A percentile compares a stretch with the other conserved stretches of the same genome.
Evolutionary conservation across 192 early-diverging fungal genomes (phyloP).

Genomic region (Mortierella alpina): DNA sequence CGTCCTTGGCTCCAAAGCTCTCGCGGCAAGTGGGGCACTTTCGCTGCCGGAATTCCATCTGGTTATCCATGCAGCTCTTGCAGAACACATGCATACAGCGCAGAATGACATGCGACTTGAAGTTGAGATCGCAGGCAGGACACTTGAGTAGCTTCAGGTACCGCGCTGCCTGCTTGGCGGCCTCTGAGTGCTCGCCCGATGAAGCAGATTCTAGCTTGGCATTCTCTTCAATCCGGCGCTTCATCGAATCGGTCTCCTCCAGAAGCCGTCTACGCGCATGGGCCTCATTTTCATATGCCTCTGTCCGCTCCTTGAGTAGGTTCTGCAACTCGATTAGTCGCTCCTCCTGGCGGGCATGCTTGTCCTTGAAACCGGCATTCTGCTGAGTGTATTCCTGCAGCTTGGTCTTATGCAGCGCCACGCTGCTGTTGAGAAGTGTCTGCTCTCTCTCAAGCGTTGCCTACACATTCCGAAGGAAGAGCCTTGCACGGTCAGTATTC

Average conservation of each 20-base stretch:
- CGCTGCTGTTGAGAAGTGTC: slow-evolving; percentile 31
- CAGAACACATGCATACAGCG: slow-evolving; percentile 98
- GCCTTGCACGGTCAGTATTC: slow-evolving; percentile 5
- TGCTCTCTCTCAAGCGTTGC: slow-evolving; percentile 48
- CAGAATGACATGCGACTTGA: slow-evolving; percentile 86
- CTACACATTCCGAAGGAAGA: slow-evolving; percentile 9
- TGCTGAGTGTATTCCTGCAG: slow-evolving; percentile 43
- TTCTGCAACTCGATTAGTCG: slow-evolving; percentile 49
- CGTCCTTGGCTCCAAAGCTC: slow-evolving; percentile 84
- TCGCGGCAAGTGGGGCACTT: slow-evolving; percentile 92
- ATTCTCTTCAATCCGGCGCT: slow-evolving; percentile 66
- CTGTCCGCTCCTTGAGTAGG: slow-evolving; percentile 75
- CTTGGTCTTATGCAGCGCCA: slow-evolving; percentile 31
- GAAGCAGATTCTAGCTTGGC: slow-evolving; percentile 32
- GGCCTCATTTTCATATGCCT: slow-evolving; percentile 66
- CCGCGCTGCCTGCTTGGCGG: slow-evolving; percentile 34
- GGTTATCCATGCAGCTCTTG: slow-evolving; percentile 88
- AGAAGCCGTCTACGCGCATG: slow-evolving; percentile 67
- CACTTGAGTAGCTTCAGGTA: slow-evolving; percentile 89
- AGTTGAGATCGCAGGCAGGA: slow-evolving; percentile 83
- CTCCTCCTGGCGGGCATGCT: slow-evolving; percentile 41
- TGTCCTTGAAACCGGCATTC: slow-evolving; percentile 45
- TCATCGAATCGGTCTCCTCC: slow-evolving; percentile 72
- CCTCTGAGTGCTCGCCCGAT: slow-evolving; percentile 15
- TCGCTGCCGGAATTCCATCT: slow-evolving; percentile 84